Base-by-base conservation (phyloP, 495 filamentous ascomycete genomes). In the Symbiotaphrina buchneri region DNA sequence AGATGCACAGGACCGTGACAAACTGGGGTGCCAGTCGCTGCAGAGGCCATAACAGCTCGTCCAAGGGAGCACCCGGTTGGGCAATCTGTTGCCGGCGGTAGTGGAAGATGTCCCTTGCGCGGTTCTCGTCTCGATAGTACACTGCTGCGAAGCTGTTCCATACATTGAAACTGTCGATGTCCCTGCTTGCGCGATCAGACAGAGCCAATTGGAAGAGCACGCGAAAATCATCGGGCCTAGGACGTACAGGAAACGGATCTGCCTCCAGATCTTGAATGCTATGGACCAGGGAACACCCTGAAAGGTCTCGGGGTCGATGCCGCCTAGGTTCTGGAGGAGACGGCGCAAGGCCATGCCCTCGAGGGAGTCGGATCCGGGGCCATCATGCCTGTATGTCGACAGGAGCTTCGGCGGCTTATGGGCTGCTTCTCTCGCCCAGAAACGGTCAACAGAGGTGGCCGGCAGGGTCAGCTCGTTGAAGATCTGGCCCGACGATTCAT, bases 111-210 rank as follows among this genome's bases (percentile, higher is more conserved):
- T 17, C 11, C 7, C 8, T 25, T 6, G 27, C 5, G 10, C 11
- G 33, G 14, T 40, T 28, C 20, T 27, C 22, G 19, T 44, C 33
- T 17, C 38, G 16, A 6, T 30, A 41, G 21, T 39, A 46, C 17
- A 37, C 34, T 28, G 22, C 27, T 11, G 32, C 38, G 29, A 49
- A 48, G 10, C 29, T 28, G 21, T 39, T 43, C 47, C 47, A 49
- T 10, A 40, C 19, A 10, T 37, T 35, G 18, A 47, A 30, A 26
- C 45, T 48, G 30, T 43, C 36, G 1, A 49, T 8, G 6, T 41
- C 30, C 7, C 44, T 47, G 16, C 25, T 5, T 3, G 5, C n/a
- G 17, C 18, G 14, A 21, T 23, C 19, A 6, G 17, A 33, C 11
- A 37, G 33, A 17, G 7, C 8, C n/a, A 1, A 6, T 14, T 8